Evolutionary conservation across 768 basidiomycete species (phyloP).

Genomic region (Sporobolomyces phaffii): DNA sequence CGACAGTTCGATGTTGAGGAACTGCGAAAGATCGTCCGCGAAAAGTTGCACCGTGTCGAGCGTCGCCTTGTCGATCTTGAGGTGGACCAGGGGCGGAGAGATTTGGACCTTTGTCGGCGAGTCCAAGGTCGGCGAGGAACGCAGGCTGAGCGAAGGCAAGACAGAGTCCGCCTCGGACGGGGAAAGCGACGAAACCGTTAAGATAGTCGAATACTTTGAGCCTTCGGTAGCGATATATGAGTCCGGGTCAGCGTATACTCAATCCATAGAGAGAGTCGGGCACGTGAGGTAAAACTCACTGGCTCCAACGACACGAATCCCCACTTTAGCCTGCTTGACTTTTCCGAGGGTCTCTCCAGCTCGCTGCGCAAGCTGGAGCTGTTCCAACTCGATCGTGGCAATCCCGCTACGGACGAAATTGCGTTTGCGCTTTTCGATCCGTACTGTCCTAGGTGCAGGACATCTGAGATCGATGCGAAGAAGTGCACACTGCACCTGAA

Average conservation of each 20-base stretch:
- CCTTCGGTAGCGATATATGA: neutral
- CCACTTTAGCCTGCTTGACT: neutral
- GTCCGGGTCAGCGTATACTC: too few species aligned
- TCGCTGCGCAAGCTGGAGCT: neutral
- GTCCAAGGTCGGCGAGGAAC: neutral
- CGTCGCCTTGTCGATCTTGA: constrained; percentile 56
- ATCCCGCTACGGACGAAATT: neutral
- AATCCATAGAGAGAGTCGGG: too few species aligned
- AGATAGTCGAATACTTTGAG: neutral
- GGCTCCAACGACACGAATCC: neutral
- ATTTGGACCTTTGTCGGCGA: neutral
- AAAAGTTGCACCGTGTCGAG: constrained; percentile 79
- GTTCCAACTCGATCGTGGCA: neutral
- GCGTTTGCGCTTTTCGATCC: neutral
- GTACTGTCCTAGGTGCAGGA: neutral
- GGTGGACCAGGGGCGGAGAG: constrained; percentile 58
- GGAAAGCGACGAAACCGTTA: neutral
- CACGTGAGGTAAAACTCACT: too few species aligned
- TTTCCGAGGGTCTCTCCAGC: neutral
- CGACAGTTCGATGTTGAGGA: neutral
- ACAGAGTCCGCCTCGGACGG: constrained; percentile 2
- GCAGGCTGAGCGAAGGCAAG: neutral
- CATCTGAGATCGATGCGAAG: constrained; percentile 1
- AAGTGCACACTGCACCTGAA: neutral
- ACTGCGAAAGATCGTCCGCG: constrained; percentile 77